phyloP scores from a whole-genome alignment of 371 early-diverging fungal genomes.

The Mortierella sp. region DNA sequence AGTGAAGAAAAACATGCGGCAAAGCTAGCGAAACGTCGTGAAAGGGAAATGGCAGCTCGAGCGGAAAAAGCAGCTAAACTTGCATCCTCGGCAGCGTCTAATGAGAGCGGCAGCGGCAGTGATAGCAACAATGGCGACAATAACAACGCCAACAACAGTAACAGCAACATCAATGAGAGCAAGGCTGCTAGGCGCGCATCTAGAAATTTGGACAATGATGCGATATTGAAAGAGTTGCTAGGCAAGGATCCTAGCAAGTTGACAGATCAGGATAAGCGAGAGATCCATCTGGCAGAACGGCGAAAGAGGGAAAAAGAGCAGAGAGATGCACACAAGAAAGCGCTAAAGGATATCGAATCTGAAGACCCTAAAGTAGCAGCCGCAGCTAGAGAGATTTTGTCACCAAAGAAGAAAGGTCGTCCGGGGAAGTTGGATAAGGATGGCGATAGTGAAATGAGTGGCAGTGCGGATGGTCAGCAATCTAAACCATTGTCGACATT shows the following conservation, averaged over 20 bases:
- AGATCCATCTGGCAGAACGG: slow-evolving; percentile 9
- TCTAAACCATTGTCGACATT: background rate
- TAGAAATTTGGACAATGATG: slow-evolving; percentile 1
- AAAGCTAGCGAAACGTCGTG: slow-evolving; percentile 11
- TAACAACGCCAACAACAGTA: background rate
- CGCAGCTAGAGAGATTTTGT: slow-evolving; percentile 8
- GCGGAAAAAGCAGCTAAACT: background rate
- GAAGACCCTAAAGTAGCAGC: slow-evolving; percentile 19
- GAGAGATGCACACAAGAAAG: background rate
- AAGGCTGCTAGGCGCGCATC: background rate
- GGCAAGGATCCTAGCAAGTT: slow-evolving; percentile 6
- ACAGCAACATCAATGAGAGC: background rate
- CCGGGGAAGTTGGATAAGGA: background rate
- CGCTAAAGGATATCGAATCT: background rate
- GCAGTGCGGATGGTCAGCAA: background rate
- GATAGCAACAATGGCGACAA: background rate
- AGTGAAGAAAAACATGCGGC: slow-evolving; percentile 12
- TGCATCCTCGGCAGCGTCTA: background rate
- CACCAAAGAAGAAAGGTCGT: slow-evolving; percentile 14
- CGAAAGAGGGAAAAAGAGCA: slow-evolving; percentile 11
- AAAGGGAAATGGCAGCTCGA: background rate
- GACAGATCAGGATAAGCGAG: slow-evolving; percentile 10
- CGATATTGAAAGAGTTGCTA: background rate
- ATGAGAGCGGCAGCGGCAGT: background rate
- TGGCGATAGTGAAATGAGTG: background rate